Base-by-base conservation (phyloP, 1,284 basidiomycete genomes). In the Ceratobasidium sp. region DNA sequence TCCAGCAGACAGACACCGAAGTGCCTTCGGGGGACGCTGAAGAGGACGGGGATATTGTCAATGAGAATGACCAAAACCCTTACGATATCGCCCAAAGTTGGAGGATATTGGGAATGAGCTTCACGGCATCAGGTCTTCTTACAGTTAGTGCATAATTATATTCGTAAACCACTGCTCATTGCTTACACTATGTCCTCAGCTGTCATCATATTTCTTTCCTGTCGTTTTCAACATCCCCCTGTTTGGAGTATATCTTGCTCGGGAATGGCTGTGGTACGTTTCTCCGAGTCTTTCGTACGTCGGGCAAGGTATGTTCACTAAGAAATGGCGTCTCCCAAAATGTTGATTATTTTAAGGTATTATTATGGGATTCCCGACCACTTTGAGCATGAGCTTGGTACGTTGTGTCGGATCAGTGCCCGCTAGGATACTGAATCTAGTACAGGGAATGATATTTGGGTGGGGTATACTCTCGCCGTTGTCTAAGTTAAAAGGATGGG, bases 321-420 rank as follows among this genome's bases (percentile, higher is more conserved):
- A 15, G 6, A 24, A 53, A 36, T n/a, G 14, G 36, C 17, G 5
- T n/a, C 8, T 22, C 41, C 44, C 29, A 57, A n/a, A 22, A 47
- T 75, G 22, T 80, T 79, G 57, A 78, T 78, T 56, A 41, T 50
- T 63, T 7, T 75, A 78, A 92, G 94, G 96, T 4, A 96, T 99
- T 78, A 99, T 99, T 81, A 99, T 99, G 97, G 97, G 97, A 2
- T 93, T 97, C 78, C 94, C 96, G 0, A 98, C 96, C 0, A 97
- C 96, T 0, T 81, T 97, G 33, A 94, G 93, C 80, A 98, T 99
- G 97, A 96, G 93, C 78, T 82, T 95, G 69, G 93, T 93, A 79
- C 79, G 86, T 82, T 27, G 17, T 47, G 1, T 29, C 53, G 14
- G 19, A 44, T 6, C 29, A 29, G 48, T 57, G 31, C 27, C 7